Evolutionary conservation across 179 eudicot genomes (phyloP).

Genomic region (Spinacia oleracea): DNA sequence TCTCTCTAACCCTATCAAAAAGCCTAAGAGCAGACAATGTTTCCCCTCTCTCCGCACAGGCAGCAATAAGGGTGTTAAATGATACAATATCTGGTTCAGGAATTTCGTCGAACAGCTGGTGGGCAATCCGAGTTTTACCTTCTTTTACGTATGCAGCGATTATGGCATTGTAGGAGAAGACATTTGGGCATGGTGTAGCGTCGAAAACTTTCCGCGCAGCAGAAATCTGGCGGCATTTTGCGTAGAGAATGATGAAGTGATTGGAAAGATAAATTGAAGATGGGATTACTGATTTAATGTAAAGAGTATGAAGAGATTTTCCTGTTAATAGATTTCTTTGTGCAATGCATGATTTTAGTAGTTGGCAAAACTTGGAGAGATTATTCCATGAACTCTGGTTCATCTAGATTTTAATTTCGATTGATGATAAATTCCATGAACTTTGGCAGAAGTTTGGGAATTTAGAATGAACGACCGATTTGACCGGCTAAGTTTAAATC

Average conservation of each 20-base stretch:
- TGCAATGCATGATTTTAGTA: slow-evolving; percentile 54
- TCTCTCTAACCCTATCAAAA: slow-evolving; percentile 48
- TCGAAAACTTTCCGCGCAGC: slow-evolving; percentile 53
- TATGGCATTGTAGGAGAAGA: slow-evolving; percentile 70
- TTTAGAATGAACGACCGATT: no score
- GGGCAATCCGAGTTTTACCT: slow-evolving; percentile 45
- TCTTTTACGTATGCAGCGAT: slow-evolving; percentile 58
- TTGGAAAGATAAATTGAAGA: slow-evolving; percentile 65
- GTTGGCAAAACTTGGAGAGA: slow-evolving; percentile 35
- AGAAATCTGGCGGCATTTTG: slow-evolving; percentile 59
- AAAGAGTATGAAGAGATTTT: slow-evolving; percentile 60
- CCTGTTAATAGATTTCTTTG: slow-evolving; percentile 51
- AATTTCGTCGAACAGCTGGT: slow-evolving; percentile 74
- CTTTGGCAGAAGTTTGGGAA: no score
- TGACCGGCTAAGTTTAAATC: no score
- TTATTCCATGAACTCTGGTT: slow-evolving; percentile 39
- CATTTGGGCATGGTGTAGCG: slow-evolving; percentile 52
- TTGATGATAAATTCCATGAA: no score
- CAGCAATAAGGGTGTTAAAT: slow-evolving; percentile 72
- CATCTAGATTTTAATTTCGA: slow-evolving; percentile 29
- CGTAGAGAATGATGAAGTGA: slow-evolving; percentile 79
- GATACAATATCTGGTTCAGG: slow-evolving; percentile 76
- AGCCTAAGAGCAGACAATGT: slow-evolving; percentile 37
- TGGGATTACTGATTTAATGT: slow-evolving; percentile 57
- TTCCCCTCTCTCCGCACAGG: slow-evolving; percentile 62